phyloP scores from a whole-genome alignment of 306 rosid species.

The Begonia loranthoides region DNA sequence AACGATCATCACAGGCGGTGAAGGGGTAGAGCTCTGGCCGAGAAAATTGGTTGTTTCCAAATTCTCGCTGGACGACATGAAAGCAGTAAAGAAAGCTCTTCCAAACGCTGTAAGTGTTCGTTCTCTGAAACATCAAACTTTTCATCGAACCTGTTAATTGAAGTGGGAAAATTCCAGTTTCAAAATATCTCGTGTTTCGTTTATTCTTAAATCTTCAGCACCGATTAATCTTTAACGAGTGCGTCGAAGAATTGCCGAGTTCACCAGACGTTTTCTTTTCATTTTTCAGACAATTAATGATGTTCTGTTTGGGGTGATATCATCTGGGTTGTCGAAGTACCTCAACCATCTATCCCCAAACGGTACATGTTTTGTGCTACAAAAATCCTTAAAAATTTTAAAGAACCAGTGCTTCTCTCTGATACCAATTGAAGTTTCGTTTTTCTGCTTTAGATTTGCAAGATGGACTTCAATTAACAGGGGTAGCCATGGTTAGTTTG shows the following conservation, averaged over 20 bases:
- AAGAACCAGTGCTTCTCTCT: neutral
- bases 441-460: constrained; percentile 30
- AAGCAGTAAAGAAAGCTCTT: constrained; percentile 41
- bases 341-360: constrained; percentile 45
- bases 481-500: constrained; percentile 71
- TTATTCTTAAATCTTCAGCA: no score
- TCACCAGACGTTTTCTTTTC: neutral
- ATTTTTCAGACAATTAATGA: constrained; percentile 73
- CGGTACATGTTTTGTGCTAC: constrained; percentile 23
- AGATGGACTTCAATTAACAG: constrained; percentile 64
- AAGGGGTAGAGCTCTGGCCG: constrained; percentile 84
- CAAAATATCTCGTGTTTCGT: no score
- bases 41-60: constrained; percentile 60
- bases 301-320: constrained; percentile 62
- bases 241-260: no score
- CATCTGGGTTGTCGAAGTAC: constrained; percentile 68
- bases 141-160: no score
- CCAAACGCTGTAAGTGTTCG: constrained; percentile 27
- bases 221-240: no score
- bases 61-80: constrained; percentile 54
- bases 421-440: neutral
- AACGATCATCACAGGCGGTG: constrained; percentile 50
- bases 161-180: no score
- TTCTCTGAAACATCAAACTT: no score
- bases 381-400: neutral